Percentiles rank a stretch among this genome's conserved stretches.
These are phyloP conservation scores for Naganishia kalamii DNA, from an alignment of 768 basidiomycete genomes.

Conservation along the genomic window DNA sequence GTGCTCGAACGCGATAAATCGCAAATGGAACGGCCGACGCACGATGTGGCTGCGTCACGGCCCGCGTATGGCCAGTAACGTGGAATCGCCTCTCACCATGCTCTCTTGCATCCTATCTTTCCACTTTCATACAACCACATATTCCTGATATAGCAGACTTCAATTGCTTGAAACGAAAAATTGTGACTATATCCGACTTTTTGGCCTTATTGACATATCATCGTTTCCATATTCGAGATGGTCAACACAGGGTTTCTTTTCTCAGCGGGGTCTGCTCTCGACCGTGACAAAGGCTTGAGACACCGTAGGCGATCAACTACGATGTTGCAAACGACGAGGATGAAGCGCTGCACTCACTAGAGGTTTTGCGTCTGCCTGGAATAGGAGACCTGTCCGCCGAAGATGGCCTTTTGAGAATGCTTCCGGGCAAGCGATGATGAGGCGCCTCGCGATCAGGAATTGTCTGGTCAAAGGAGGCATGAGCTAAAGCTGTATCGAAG, in stretches of 20 bases:
- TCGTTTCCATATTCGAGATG: neutral
- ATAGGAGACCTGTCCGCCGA: neutral
- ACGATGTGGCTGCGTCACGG: no score
- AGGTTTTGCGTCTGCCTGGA: conserved; percentile 16
- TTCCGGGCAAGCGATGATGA: neutral
- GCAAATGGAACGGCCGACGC: no score
- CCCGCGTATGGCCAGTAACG: no score
- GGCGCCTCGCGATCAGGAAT: conserved; percentile 16
- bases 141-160: no score
- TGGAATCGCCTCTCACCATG: no score
- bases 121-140: no score
- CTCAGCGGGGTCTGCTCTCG: conserved; percentile 9
- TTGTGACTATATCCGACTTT: no score
- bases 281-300: conserved; percentile 11
- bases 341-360: conserved; percentile 11
- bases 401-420: conserved; percentile 17
- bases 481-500: neutral
- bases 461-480: conserved; percentile 6
- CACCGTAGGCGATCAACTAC: neutral
- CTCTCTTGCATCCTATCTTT: no score
- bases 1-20: conserved; percentile 39
- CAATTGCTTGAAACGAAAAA: no score
- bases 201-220: neutral
- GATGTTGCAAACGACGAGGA: neutral
- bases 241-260: neutral